Conservation (phyloP, 176 grass and related monocot genomes). For the Eleusine coracana region DNA sequence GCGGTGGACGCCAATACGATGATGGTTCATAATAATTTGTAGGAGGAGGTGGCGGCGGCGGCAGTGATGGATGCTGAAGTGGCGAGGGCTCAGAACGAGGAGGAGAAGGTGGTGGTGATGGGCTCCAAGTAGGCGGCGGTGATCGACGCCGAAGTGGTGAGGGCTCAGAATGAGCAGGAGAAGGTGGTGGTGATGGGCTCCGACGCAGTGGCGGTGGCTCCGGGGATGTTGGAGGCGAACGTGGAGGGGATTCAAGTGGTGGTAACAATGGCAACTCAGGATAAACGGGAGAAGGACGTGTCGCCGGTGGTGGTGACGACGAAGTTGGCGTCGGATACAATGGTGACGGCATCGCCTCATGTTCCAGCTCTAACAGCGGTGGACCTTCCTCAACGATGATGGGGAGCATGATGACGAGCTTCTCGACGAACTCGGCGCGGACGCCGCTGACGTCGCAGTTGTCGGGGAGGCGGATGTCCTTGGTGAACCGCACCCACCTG, state of each 20-base stretch:
- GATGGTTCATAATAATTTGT: not conserved
- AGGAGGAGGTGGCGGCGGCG: too few species aligned
- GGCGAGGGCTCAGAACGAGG: not conserved
- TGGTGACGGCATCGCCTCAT: not conserved
- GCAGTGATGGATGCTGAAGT: not conserved
- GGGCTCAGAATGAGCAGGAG: not conserved
- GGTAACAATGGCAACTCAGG: not conserved
- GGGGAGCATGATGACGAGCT: slow-evolving; percentile 47
- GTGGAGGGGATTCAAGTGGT: not conserved
- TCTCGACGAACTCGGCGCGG: slow-evolving; percentile 49
- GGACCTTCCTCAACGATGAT: not conserved
- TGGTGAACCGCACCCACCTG: slow-evolving; percentile 38
- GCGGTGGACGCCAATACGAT: not conserved
- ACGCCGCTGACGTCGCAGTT: slow-evolving; percentile 42
- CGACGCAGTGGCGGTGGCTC: not conserved
- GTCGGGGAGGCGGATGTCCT: slow-evolving; percentile 43
- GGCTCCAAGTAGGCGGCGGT: too few species aligned
- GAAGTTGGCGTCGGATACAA: not conserved
- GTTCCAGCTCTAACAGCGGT: not conserved
- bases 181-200: not conserved
- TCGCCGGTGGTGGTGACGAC: rapidly evolving
- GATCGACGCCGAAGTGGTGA: not conserved
- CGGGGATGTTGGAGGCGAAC: not conserved
- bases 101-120: not conserved
- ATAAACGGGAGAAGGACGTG: not conserved